Evolutionary conservation across 768 basidiomycete genomes (phyloP).

Genomic region (Mycena filopes): DNA sequence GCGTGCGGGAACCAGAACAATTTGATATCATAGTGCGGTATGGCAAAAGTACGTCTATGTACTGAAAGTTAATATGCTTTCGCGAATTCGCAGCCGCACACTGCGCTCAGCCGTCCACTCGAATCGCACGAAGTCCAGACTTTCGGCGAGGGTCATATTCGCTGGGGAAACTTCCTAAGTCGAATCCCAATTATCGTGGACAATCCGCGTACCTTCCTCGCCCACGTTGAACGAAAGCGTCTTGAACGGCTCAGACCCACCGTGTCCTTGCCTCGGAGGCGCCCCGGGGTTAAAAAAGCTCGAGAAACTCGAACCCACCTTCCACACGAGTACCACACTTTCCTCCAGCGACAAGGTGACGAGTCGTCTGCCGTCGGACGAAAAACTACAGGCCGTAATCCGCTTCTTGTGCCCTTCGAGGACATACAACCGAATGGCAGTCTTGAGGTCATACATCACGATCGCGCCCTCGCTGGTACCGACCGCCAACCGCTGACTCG

Average conservation of each 20-base stretch:
- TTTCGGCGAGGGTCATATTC: slow-evolving; percentile 61
- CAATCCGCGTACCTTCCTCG: slow-evolving; percentile 70
- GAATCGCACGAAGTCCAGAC: slow-evolving; percentile 78
- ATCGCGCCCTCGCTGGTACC: slow-evolving; percentile 96
- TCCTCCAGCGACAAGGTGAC: slow-evolving; percentile 91
- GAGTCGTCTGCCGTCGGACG: slow-evolving; percentile 90
- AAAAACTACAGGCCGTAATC: slow-evolving; percentile 89
- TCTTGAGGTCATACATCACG: slow-evolving; percentile 96
- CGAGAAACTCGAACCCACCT: slow-evolving; percentile 89
- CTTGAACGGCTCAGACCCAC: slow-evolving; percentile 89
- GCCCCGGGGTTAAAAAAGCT: slow-evolving; percentile 93
- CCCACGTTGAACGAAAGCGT: slow-evolving; percentile 87
- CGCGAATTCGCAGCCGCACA: slow-evolving; percentile 84
- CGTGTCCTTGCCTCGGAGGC: slow-evolving; percentile 88
- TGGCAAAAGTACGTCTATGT: no score
- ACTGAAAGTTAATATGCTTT: slow-evolving; percentile 87
- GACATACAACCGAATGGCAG: slow-evolving; percentile 93
- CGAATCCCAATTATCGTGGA: background rate
- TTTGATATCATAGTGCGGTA: no score
- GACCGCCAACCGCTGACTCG: slow-evolving; percentile 88
- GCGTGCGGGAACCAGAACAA: no score
- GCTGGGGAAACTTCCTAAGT: slow-evolving; percentile 37
- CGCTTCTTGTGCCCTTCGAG: slow-evolving; percentile 90
- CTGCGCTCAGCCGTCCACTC: slow-evolving; percentile 89
- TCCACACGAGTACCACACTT: slow-evolving; percentile 90